Evolutionary conservation across 352 stramenopile species (phyloP).

Genomic region (Pythium angustatum): DNA sequence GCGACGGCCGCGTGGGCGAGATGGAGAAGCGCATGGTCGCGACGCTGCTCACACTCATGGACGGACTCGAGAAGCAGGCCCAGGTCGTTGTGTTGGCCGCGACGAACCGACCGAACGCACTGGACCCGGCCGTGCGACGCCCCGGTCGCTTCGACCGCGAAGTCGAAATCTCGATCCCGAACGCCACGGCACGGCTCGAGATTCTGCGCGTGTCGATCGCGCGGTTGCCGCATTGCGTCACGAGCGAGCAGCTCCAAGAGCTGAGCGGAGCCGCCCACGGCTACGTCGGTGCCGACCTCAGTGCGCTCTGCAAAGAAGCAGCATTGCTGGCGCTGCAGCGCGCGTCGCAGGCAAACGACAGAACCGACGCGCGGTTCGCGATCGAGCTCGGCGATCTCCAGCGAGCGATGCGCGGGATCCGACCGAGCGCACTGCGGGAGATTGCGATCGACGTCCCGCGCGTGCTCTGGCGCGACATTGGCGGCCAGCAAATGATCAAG

Average conservation of each 20-base stretch:
- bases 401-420: slow-evolving; percentile 88
- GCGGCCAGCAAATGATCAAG: slow-evolving; percentile 98
- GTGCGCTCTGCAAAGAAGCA: slow-evolving; percentile 76
- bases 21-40: slow-evolving; percentile 86
- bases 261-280: slow-evolving; percentile 94
- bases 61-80: slow-evolving; percentile 65
- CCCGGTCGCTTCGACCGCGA: slow-evolving; percentile 97
- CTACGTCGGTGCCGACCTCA: slow-evolving; percentile 91
- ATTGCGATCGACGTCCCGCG: slow-evolving; percentile 97
- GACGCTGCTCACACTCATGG: slow-evolving; percentile 90
- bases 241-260: slow-evolving; percentile 86
- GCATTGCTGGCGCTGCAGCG: slow-evolving; percentile 66
- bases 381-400: slow-evolving; percentile 88
- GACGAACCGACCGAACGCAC: slow-evolving; percentile 87
- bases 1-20: slow-evolving; percentile 80
- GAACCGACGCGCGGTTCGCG: slow-evolving; percentile 30
- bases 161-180: slow-evolving; percentile 96
- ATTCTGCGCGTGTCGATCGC: slow-evolving; percentile 92
- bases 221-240: slow-evolving; percentile 81
- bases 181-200: slow-evolving; percentile 90
- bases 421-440: slow-evolving; percentile 95
- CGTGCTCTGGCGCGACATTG: slow-evolving; percentile 97
- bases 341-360: slow-evolving; percentile 17
- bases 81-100: slow-evolving; percentile 77
- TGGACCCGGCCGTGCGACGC: slow-evolving; percentile 93